Evolutionary conservation across 352 stramenopile genomes (phyloP), one percentile per base, ranked within the genome.

Genomic region (Phytophthora constricta): DNA sequence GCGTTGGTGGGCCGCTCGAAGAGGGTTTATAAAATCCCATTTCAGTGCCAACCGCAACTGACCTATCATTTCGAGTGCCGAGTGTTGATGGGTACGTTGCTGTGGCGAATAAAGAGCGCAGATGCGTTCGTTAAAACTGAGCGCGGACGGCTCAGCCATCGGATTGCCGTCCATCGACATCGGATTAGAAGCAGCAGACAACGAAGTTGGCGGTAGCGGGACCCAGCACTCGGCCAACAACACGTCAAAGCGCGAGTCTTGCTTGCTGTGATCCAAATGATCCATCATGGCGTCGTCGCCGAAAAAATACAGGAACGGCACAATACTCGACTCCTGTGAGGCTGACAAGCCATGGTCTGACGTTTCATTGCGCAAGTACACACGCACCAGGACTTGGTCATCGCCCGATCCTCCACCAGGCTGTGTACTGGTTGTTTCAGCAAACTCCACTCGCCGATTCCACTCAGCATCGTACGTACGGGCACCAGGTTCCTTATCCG

Each of bases 221-320:
- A 94, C 86, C 87, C 87, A 96, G 23, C 82, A 91, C 59, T 94
- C 85, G 9, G 84, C 87, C 16, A 96, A 48, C 14, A 96, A 72
- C 43, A 79, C 74, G 34, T 96, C 87, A 34, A 92, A 92, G 3
- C 87, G 80, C 9, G 82, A 89, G 45, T 96, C 86, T 61, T 93
- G 84, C 52, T 93, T 94, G 70, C 84, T 92, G 60, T 93, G 87
- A 55, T 96, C 86, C 33, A 96, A 67, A 65, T 92, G 83, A 55
- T 96, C 87, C 86, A 96, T 92, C 66, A 89, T 96, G 17, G 76
- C 75, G 58, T 96, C 87, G 20, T 96, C 87, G 7, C 87, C 87
- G 55, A 96, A 96, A 65, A 96, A 96, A 53, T 96, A 96, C 20
- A 96, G 65, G 61, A 96, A 96, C 3, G 87, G 87, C 27, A 96